Conservation (phyloP, 202 grass and related monocot genomes). For the Zizania palustris region DNA sequence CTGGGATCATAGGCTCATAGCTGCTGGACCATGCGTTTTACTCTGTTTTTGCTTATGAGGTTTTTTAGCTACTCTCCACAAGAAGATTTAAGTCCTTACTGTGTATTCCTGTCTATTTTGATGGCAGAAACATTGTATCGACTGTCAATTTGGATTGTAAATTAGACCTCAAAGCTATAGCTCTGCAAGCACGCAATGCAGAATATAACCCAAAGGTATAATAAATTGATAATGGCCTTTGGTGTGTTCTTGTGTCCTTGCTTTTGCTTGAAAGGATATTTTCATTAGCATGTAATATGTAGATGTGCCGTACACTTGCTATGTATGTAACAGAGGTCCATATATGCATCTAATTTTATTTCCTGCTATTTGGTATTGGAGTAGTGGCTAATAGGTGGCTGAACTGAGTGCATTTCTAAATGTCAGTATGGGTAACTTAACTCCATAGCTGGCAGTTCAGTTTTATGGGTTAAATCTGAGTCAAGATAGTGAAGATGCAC, state of each 20-base stretch:
- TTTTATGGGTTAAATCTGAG: too few species aligned
- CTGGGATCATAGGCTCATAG: neutral
- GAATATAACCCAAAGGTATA: conserved; percentile 98
- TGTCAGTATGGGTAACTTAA: too few species aligned
- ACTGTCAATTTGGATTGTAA: conserved; percentile 96
- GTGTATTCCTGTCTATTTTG: neutral
- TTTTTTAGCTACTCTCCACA: neutral
- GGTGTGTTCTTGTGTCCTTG: too few species aligned
- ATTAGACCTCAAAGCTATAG: conserved; percentile 86
- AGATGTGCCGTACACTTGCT: too few species aligned
- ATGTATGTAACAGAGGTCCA: neutral
- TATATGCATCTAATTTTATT: neutral
- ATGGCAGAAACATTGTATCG: conserved; percentile 83
- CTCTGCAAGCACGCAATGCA: conserved; percentile 90
- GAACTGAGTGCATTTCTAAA: too few species aligned
- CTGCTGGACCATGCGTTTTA: neutral
- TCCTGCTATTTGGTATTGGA: too few species aligned
- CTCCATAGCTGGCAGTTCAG: too few species aligned
- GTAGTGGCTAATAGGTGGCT: too few species aligned
- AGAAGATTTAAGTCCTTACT: neutral
- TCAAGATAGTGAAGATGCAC: too few species aligned
- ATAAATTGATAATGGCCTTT: neutral
- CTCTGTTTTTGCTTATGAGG: neutral
- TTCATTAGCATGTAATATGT: neutral
- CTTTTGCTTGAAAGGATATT: too few species aligned